Evolutionary conservation across 2,329 filamentous ascomycete species (phyloP), one percentile per base, ranked within the genome.

Genomic region (Dothideomycetidae sp.): DNA sequence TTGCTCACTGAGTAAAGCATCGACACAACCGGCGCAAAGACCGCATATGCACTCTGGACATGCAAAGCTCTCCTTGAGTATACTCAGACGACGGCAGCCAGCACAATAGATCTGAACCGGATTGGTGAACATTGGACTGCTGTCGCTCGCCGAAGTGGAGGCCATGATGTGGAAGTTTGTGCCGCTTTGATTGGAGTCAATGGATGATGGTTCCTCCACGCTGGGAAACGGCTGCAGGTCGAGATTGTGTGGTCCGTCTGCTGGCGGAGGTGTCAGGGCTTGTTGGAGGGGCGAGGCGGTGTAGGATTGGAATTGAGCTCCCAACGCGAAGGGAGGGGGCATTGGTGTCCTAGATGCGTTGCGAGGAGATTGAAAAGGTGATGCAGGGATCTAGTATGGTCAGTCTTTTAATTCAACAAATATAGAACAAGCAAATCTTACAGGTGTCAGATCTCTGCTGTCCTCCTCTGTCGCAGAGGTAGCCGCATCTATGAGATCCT

Each of bases 21-120:
- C 79, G 41, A 94, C 84, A 51, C 88, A 96, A 42, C 84, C 75
- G 45, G 78, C 75, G 58, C 90, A 96, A 34, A 96, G 71, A 11
- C 86, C 88, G 55, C 84, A 93, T 45, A 96, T 93, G 57, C 90
- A 96, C 58, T 94, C 86, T 1, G 86, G 93, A 57, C 88, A 96
- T 14, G 88, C 88, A 53, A 85, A 94, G 21, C 83, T 90, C 50
- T 88, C 81, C 51, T 76, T 78, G 16, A 96, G 64, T 9, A 78
- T 64, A 36, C 79, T 86, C 12, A 85, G 67, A 26, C 78, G 74
- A 46, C 82, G 76, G 53, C 88, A 96, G 33, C 80, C 81, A 13
- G 86, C 82, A 56, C 88, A 96, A 55, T 93, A 93, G 29, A 96
- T 93, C 54, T 93, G 82, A 3, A 88, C 79, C 19, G 56, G 48